Percentiles rank a stretch among this genome's conserved stretches.
Conservation (phyloP, 257 asterid species). For the Plantago ovata region DNA sequence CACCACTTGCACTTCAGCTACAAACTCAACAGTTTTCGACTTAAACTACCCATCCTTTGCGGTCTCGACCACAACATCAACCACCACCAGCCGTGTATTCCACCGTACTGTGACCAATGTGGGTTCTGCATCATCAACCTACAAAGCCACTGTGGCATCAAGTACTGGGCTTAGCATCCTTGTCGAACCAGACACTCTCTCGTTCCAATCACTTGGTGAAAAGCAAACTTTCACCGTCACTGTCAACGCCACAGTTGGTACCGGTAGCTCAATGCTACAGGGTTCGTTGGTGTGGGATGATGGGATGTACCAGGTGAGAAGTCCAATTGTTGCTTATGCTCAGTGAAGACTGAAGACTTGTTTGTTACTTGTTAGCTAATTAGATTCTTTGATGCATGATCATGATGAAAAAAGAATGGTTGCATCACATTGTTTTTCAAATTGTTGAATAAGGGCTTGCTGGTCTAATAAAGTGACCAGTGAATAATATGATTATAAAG, state of each 20-base stretch:
- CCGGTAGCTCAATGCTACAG: slow-evolving; percentile 18
- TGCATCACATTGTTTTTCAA: too few species aligned
- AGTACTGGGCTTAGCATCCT: slow-evolving; percentile 28
- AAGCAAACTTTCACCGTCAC: slow-evolving; percentile 33
- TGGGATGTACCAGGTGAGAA: slow-evolving; percentile 49
- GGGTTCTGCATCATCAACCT: slow-evolving; percentile 49
- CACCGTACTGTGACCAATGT: slow-evolving; percentile 56
- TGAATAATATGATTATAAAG: too few species aligned
- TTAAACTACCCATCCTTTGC: slow-evolving; percentile 62
- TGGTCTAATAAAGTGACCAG: too few species aligned
- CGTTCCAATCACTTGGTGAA: slow-evolving; percentile 41
- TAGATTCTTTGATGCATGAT: not conserved
- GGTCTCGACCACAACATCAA: slow-evolving; percentile 20
- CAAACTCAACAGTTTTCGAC: slow-evolving; percentile 47
- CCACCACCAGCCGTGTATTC: slow-evolving; percentile 25
- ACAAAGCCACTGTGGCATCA: slow-evolving; percentile 31
- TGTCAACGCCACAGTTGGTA: slow-evolving; percentile 23
- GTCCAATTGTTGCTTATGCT: slow-evolving; percentile 43
- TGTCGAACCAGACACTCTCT: slow-evolving; percentile 38
- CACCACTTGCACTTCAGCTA: slow-evolving; percentile 38
- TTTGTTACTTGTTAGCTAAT: too few species aligned
- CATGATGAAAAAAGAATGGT: too few species aligned
- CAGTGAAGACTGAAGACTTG: too few species aligned
- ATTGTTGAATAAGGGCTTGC: too few species aligned
- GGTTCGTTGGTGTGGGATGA: slow-evolving; percentile 61